Conservation (phyloP, 345 rosid genomes). For the Firmiana major region DNA sequence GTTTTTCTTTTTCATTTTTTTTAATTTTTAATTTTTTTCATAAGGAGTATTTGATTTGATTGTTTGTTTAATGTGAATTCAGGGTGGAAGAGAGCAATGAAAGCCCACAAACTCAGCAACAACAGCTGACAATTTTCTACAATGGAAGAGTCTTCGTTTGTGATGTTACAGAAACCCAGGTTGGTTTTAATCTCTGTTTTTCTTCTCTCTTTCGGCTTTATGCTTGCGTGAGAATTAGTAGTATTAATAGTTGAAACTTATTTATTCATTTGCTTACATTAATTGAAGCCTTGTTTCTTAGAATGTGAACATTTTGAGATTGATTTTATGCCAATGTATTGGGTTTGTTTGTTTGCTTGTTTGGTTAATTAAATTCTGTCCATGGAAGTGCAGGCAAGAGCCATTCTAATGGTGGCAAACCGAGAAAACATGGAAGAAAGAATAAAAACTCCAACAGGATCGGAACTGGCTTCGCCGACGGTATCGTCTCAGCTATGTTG, state of each 20-base stretch:
- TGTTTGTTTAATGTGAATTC: background rate
- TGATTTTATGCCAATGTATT: too few relatives aligned
- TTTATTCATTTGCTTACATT: too few relatives aligned
- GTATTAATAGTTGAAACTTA: background rate
- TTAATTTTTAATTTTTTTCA: too few relatives aligned
- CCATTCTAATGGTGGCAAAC: constrained; percentile 13
- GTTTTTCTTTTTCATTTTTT: background rate
- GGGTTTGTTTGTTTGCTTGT: background rate
- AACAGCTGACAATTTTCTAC: constrained; percentile 49
- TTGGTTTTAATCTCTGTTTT: background rate
- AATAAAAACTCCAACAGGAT: background rate
- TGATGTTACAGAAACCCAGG: constrained; percentile 50
- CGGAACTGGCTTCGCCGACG: background rate
- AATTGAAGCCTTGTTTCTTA: too few relatives aligned
- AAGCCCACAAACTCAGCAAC: constrained; percentile 20
- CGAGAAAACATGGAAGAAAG: constrained; percentile 10
- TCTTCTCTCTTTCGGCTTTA: too few relatives aligned
- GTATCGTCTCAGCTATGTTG: background rate
- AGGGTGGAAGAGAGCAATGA: constrained; percentile 22
- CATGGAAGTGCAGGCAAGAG: constrained; percentile 15
- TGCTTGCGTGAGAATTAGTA: too few relatives aligned
- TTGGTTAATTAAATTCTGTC: background rate
- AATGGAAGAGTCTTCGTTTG: constrained; percentile 41
- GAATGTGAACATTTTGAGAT: background rate
- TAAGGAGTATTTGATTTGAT: background rate